These are phyloP conservation scores for Xylaria multiplex DNA, from an alignment of 2,329 filamentous ascomycete species.

Conservation along the genomic window DNA sequence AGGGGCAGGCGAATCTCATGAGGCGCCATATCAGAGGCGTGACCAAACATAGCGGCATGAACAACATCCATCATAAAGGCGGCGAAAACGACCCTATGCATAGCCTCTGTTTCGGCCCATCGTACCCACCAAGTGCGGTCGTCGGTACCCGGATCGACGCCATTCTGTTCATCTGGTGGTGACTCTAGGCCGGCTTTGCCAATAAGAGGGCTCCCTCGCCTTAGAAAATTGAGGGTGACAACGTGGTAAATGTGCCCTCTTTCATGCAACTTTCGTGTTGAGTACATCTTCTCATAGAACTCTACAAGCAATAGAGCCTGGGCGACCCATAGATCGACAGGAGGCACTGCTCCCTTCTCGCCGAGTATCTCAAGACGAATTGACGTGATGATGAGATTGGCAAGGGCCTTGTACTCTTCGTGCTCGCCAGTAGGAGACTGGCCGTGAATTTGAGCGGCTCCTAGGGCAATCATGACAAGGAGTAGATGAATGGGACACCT, in stretches of 20 bases:
- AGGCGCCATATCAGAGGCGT: constrained; percentile 88
- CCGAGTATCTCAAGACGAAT: constrained; percentile 87
- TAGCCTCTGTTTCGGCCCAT: constrained; percentile 91
- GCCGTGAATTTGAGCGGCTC: constrained; percentile 80
- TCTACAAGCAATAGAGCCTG: constrained; percentile 86
- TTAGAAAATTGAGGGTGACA: constrained; percentile 84
- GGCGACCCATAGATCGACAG: constrained; percentile 88
- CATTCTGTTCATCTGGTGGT: constrained; percentile 73
- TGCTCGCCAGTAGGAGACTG: constrained; percentile 64
- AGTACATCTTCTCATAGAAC: constrained; percentile 92
- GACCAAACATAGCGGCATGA: constrained; percentile 92
- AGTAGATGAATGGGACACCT: constrained; percentile 81
- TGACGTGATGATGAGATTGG: constrained; percentile 72
- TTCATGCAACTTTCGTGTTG: constrained; percentile 83
- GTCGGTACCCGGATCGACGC: constrained; percentile 63
- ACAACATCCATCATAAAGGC: constrained; percentile 91
- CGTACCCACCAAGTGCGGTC: constrained; percentile 76
- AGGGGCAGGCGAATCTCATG: constrained; percentile 88
- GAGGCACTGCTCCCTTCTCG: constrained; percentile 81
- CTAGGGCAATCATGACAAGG: constrained; percentile 84
- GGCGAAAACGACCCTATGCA: constrained; percentile 84
- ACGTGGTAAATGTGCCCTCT: constrained; percentile 90
- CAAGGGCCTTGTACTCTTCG: constrained; percentile 58
- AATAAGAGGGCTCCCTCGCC: constrained; percentile 85
- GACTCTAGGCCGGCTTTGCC: constrained; percentile 82